These are phyloP conservation scores for Lichtheimia ramosa DNA, from an alignment of 371 early-diverging fungal genomes.

Conservation along the genomic window DNA sequence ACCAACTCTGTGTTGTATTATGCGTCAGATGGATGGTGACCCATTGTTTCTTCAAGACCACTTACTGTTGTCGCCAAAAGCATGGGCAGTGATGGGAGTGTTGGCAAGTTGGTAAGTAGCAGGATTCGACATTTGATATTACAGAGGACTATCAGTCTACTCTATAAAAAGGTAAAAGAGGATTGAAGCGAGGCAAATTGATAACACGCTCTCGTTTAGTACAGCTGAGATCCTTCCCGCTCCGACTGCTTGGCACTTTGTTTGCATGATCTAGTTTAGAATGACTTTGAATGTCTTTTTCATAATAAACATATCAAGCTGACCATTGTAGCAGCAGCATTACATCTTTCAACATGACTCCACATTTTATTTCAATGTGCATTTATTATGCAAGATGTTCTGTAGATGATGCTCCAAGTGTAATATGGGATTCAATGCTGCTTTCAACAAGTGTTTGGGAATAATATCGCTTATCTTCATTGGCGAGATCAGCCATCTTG, in stretches of 20 bases:
- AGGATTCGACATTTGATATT: slow-evolving; percentile 48
- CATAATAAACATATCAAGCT: no score
- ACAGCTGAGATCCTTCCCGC: no score
- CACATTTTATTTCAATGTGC: no score
- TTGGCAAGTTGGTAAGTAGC: slow-evolving; percentile 63
- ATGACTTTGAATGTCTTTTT: no score
- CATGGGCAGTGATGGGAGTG: slow-evolving; percentile 87
- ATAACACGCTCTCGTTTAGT: no score
- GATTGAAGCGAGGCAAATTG: background rate
- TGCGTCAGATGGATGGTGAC: no score
- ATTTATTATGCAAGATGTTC: slow-evolving; percentile 10
- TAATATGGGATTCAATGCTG: slow-evolving; percentile 16
- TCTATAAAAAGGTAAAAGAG: background rate
- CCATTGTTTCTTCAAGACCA: no score
- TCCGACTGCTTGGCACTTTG: no score
- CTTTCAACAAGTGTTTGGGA: slow-evolving; percentile 15
- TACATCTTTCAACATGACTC: no score
- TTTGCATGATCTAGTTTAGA: no score
- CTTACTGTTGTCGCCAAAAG: slow-evolving; percentile 86
- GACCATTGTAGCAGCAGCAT: no score
- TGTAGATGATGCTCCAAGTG: slow-evolving; percentile 11
- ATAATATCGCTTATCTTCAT: slow-evolving; percentile 11
- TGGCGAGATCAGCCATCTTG: background rate
- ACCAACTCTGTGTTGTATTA: slow-evolving; percentile 75
- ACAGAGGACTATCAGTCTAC: slow-evolving; percentile 19